Evolutionary conservation across 2,329 filamentous ascomycete genomes (phyloP), one percentile per base, ranked within the genome.

Genomic region (Trichoderma endophyticum): DNA sequence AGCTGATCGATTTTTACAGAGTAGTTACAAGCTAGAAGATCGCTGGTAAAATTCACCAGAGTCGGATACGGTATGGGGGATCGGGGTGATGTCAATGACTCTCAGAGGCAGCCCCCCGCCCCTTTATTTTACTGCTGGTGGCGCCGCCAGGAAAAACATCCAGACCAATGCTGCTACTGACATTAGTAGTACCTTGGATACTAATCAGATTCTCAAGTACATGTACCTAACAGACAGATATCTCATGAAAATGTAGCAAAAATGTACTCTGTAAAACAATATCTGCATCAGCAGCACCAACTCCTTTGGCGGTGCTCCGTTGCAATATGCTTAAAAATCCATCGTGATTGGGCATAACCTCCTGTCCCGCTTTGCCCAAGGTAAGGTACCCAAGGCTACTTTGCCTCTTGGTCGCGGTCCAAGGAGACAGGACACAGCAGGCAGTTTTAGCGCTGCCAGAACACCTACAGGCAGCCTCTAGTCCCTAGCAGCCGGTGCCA

Each of bases 51-150:
- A 54, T 54, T 5, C 5, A 54, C 24, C 24, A 32, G 15, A 28
- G 18, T 51, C 39, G 39, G 32, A 65, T 65, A 6, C 26, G 26
- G 62, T 14, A 54, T 34, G 21, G 62, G 28, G 28, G 30, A 21
- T 24, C 11, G n/a, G 21, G 28, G 66, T 69, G 66, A 69, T 69
- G 66, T 69, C 66, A 69, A 69, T 48, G 66, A 48, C 43, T 30
- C 28, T 34, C 39, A 3, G 39, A 43, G 39, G 56, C 26, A 28
- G 6, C 36, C 34, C 56, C 66, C 66, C 36, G 56, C 66, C 66
- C 66, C 56, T 69, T 60, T 69, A 30, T 51, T 60, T 34, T 21
- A 14, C 54, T 12, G 6, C 6, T 34, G 57, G 57, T n/a, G 56
- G 56, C 24, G 26, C 30, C 26, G 59, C 39, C 12, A 24, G 11